A percentile compares a stretch with the other conserved stretches of the same genome.
Evolutionary conservation across 1,139 yeast species (phyloP).

Genomic region (Blastobotrys ciferrii): DNA sequence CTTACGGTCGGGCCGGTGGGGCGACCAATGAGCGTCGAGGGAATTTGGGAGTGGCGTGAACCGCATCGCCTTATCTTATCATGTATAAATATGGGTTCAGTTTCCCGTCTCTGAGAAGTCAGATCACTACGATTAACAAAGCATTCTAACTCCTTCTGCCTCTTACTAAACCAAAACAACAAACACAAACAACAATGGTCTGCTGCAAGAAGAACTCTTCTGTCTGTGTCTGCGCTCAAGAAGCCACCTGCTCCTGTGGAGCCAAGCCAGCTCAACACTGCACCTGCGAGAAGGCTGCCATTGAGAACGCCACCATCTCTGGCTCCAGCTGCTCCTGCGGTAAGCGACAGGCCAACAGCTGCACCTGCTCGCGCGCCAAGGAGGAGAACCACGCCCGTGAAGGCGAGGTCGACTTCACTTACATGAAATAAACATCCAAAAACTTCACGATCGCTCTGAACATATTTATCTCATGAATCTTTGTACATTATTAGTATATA

Average conservation of each 20-base stretch:
- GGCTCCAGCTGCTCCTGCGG: constrained; percentile 42
- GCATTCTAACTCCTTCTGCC: background rate
- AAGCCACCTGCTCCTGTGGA: constrained; percentile 46
- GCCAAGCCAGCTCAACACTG: constrained; percentile 42
- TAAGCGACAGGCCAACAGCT: constrained; percentile 38
- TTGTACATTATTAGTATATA: no score
- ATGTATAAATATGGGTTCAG: background rate
- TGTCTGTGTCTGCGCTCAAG: constrained; percentile 41
- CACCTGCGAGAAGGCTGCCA: constrained; percentile 37
- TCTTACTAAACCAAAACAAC: background rate
- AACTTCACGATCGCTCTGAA: no score
- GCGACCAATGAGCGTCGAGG: background rate
- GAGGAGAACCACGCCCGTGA: constrained; percentile 37
- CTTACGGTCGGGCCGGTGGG: constrained; percentile 5
- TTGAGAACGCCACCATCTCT: constrained; percentile 35
- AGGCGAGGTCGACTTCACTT: constrained; percentile 44
- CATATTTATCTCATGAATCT: no score
- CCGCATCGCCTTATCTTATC: background rate
- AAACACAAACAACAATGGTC: constrained; percentile 19
- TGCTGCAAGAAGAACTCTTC: constrained; percentile 37
- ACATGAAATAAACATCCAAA: constrained; percentile 37
- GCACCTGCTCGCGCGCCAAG: constrained; percentile 41
- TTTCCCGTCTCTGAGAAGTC: background rate
- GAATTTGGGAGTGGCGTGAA: background rate
- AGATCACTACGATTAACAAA: background rate